Percentiles rank a stretch among this genome's conserved stretches.
These are phyloP conservation scores for Chlorencoelia australis DNA, from an alignment of 2,329 filamentous ascomycete genomes.

Conservation along the genomic window DNA sequence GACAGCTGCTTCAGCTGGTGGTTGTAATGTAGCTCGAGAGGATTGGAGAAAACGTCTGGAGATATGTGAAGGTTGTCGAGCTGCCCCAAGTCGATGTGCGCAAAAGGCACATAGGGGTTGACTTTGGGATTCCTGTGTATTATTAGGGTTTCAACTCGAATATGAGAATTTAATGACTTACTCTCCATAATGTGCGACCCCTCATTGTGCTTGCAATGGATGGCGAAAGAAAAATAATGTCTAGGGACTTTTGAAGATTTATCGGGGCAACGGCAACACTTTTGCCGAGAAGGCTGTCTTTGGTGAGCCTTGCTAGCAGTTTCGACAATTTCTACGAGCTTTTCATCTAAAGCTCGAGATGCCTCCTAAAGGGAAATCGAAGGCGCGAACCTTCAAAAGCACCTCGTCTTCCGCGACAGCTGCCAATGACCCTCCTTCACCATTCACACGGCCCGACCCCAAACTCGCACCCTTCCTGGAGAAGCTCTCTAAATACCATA, in stretches of 20 bases:
- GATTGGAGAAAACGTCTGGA: slow-evolving; percentile 26
- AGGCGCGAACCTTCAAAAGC: slow-evolving; percentile 20
- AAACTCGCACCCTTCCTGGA: slow-evolving; percentile 56
- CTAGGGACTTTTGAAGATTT: too few relatives aligned
- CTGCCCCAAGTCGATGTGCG: slow-evolving; percentile 23
- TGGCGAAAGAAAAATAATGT: slow-evolving; percentile 6
- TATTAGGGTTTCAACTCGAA: too few relatives aligned
- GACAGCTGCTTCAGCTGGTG: slow-evolving; percentile 16
- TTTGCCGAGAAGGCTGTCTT: too few relatives aligned
- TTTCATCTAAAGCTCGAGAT: slow-evolving; percentile 12
- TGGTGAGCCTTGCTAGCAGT: too few relatives aligned
- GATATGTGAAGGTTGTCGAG: slow-evolving; percentile 22
- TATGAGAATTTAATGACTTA: slow-evolving; percentile 7
- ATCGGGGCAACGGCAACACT: too few relatives aligned
- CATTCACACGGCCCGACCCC: slow-evolving; percentile 58
- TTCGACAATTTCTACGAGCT: too few relatives aligned
- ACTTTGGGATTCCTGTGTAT: slow-evolving; percentile 19
- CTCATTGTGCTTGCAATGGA: slow-evolving; percentile 20
- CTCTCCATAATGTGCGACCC: slow-evolving; percentile 23
- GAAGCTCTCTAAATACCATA: slow-evolving; percentile 53
- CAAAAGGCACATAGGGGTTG: slow-evolving; percentile 27
- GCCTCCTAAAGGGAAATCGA: slow-evolving; percentile 24
- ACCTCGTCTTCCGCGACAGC: slow-evolving; percentile 6
- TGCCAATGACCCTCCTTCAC: slow-evolving; percentile 38
- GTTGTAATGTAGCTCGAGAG: slow-evolving; percentile 18